phyloP scores from a whole-genome alignment of 768 basidiomycete species.

The Tylopilus vinaceipallidus region DNA sequence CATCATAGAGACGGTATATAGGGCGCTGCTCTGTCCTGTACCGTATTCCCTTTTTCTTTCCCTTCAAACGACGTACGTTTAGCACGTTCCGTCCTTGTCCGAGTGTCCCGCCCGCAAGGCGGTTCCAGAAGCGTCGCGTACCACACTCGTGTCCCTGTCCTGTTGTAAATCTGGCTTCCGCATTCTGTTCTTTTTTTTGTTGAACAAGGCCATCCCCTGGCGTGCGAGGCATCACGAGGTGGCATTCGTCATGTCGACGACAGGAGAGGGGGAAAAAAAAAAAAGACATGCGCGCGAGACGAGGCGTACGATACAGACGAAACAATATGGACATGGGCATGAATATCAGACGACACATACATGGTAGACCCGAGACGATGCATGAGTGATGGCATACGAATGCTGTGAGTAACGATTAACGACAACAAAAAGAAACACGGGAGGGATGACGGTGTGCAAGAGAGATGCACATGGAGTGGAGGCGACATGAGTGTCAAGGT shows the following conservation, averaged over 20 bases:
- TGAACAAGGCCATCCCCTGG: neutral
- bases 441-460: neutral
- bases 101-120: too few relatives aligned
- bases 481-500: neutral
- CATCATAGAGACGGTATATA: too few relatives aligned
- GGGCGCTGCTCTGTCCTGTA: too few relatives aligned
- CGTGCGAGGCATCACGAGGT: too few relatives aligned
- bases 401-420: neutral
- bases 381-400: slow-evolving; percentile 2
- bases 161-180: slow-evolving; percentile 24
- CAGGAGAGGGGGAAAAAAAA: neutral
- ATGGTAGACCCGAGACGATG: neutral
- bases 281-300: neutral
- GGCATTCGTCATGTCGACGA: too few relatives aligned
- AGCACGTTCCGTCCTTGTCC: too few relatives aligned
- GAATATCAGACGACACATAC: neutral
- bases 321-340: neutral
- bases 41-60: too few relatives aligned
- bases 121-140: too few relatives aligned
- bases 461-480: neutral
- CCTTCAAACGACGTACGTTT: too few relatives aligned
- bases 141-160: too few relatives aligned
- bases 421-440: neutral
- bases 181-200: neutral
- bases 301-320: neutral